Evolutionary conservation across 2,329 filamentous ascomycete genomes (phyloP).

Genomic region (Epichloe sylvatica): DNA sequence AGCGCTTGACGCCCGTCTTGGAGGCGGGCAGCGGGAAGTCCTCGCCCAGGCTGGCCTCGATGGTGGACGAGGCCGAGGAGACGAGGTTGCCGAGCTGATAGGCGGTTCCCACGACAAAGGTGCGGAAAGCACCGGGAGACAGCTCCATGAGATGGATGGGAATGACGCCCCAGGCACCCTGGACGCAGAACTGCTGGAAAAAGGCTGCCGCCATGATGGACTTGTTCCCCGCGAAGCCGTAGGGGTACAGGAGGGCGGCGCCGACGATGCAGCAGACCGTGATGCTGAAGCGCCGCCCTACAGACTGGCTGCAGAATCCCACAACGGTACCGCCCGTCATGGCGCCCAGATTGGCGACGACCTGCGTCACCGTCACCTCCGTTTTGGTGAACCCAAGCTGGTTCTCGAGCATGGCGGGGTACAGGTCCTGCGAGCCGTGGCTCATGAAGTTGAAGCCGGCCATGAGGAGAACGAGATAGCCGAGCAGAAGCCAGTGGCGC

Average conservation of each 20-base stretch:
- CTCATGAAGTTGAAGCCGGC: constrained; percentile 88
- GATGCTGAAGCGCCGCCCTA: constrained; percentile 56
- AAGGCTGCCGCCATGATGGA: constrained; percentile 67
- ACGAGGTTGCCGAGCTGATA: constrained; percentile 71
- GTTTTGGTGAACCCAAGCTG: constrained; percentile 39
- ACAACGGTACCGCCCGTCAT: constrained; percentile 53
- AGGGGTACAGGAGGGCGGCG: constrained; percentile 70
- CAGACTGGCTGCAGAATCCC: constrained; percentile 54
- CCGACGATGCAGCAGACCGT: constrained; percentile 50
- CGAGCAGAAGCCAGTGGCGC: constrained; percentile 65
- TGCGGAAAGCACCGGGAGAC: constrained; percentile 56
- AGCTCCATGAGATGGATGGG: constrained; percentile 69
- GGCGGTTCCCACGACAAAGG: constrained; percentile 58
- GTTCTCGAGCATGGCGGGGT: constrained; percentile 45
- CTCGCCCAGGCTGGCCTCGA: constrained; percentile 63
- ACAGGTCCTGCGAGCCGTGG: constrained; percentile 55
- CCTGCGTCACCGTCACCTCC: constrained; percentile 54
- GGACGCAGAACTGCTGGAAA: constrained; percentile 69
- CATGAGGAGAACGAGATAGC: constrained; percentile 77
- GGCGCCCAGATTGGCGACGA: constrained; percentile 58
- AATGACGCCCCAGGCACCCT: constrained; percentile 65
- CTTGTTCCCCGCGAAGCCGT: constrained; percentile 52
- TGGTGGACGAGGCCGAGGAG: constrained; percentile 55
- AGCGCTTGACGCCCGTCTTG: constrained; percentile 35
- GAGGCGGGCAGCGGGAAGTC: constrained; percentile 53